Evolutionary conservation across 2,329 filamentous ascomycete species (phyloP), one percentile per base, ranked within the genome.

Genomic region (Cercospora janseana): DNA sequence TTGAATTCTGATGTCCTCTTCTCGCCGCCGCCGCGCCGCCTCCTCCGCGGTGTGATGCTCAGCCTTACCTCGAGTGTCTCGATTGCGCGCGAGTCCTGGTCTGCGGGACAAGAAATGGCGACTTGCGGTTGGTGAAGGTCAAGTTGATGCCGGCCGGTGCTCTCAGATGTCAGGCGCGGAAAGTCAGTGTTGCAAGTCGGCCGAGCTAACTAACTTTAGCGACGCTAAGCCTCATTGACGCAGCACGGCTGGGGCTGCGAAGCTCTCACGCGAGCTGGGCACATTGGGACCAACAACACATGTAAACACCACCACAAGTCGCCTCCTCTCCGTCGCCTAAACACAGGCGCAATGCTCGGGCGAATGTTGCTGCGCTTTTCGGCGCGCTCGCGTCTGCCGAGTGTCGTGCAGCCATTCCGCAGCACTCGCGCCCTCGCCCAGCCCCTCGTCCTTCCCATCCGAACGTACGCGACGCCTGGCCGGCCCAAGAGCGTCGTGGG

Each of bases 401-500:
- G 21, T 26, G 23, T 38, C 18, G 10, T 29, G 42, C 35, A 42
- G 41, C 26, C 40, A 40, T 27, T 37, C 2, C 18, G 20, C 26
- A 23, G 27, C 26, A 26, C 31, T 20, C 20, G 26, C 34, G 34
- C 34, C 29, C 37, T 37, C 32, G 31, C 46, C 24, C 51, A 46
- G 28, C 42, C 58, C 16, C 29, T 54, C 37, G 29, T 51, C 12
- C 53, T 56, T 24, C 31, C 55, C 18, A 40, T 50, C 32, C 59
- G 61, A 12, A 49, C 52, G 13, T 62, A 62, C 41, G 60, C 63
- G 51, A 62, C 60, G 42, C 63, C 63, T 13, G 63, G 63, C 12
- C 56, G 64, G 29, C 64, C 64, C n/a, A 61, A 61, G 49, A 60
- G 52, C 28, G 61, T 60, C n/a, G 64, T 65, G 16, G 64, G 63